These are phyloP conservation scores for Dactylellina haptotyla DNA, from an alignment of 2,329 filamentous ascomycete species.

Conservation along the genomic window DNA sequence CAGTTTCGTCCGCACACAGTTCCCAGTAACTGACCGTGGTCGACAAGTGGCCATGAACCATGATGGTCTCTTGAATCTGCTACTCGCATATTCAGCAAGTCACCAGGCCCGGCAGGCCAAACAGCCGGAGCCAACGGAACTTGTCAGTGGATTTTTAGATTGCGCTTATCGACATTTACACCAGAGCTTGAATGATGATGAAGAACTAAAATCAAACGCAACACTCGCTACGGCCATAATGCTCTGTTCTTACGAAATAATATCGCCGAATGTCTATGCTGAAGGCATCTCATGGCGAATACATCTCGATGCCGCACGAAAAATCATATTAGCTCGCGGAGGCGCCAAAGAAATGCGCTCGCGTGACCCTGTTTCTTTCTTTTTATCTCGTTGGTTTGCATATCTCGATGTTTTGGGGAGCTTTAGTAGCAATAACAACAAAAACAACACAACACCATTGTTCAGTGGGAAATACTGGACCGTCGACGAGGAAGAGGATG, in stretches of 20 bases:
- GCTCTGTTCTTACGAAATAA: slow-evolving; percentile 83
- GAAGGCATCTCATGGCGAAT: slow-evolving; percentile 82
- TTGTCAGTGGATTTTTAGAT: slow-evolving; percentile 82
- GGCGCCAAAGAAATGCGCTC: slow-evolving; percentile 68
- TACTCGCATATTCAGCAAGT: slow-evolving; percentile 84
- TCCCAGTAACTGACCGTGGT: slow-evolving; percentile 59
- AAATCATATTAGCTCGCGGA: slow-evolving; percentile 75
- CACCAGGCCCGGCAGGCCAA: slow-evolving; percentile 79
- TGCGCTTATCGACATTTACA: slow-evolving; percentile 80
- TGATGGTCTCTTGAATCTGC: slow-evolving; percentile 77
- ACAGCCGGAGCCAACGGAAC: slow-evolving; percentile 77
- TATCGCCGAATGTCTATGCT: slow-evolving; percentile 82
- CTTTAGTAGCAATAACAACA: slow-evolving; percentile 64
- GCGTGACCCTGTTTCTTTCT: slow-evolving; percentile 73
- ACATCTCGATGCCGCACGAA: slow-evolving; percentile 78
- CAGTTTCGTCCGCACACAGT: slow-evolving; percentile 46
- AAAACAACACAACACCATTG: slow-evolving; percentile 66
- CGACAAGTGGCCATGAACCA: slow-evolving; percentile 73
- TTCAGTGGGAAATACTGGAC: slow-evolving; percentile 66
- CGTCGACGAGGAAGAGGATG: slow-evolving; percentile 69
- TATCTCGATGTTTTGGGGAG: slow-evolving; percentile 83
- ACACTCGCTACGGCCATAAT: slow-evolving; percentile 85
- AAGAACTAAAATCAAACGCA: slow-evolving; percentile 74
- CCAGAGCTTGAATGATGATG: slow-evolving; percentile 71
- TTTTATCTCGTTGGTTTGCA: slow-evolving; percentile 82